Evolutionary conservation across 768 basidiomycete species (phyloP).

Genomic region (Hypholoma fasciculare): DNA sequence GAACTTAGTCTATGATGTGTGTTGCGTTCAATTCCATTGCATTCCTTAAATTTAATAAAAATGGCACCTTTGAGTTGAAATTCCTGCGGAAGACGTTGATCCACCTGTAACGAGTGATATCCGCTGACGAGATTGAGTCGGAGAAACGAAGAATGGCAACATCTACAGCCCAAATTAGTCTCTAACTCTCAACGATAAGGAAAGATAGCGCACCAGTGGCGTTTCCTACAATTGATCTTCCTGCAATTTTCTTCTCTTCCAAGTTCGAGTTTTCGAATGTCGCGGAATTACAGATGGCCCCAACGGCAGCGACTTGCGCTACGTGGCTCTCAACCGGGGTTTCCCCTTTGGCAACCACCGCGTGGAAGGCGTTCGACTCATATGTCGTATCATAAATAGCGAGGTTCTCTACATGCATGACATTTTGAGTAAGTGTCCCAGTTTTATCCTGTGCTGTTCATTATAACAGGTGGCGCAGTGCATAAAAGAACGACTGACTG

Average conservation of each 20-base stretch:
- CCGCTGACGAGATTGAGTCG: conserved; percentile 29
- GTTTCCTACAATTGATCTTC: conserved; percentile 43
- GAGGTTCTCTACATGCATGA: conserved; percentile 54
- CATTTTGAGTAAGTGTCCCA: conserved; percentile 60
- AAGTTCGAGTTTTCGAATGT: conserved; percentile 34
- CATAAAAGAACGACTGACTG: conserved; percentile 15
- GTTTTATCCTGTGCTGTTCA: conserved; percentile 47
- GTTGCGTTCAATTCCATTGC: neutral
- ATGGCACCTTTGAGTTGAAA: conserved; percentile 38
- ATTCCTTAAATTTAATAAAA: neutral
- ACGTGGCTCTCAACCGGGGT: conserved; percentile 17
- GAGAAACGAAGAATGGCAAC: conserved; percentile 55
- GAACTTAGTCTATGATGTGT: conserved; percentile 44
- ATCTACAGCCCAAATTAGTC: conserved; percentile 28
- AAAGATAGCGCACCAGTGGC: conserved; percentile 42
- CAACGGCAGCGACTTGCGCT: conserved; percentile 36
- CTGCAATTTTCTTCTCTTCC: conserved; percentile 21
- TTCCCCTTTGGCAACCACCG: conserved; percentile 5
- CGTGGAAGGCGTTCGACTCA: conserved; percentile 22
- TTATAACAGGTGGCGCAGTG: neutral
- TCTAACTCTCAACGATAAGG: neutral
- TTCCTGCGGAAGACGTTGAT: conserved; percentile 31
- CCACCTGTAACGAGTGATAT: conserved; percentile 33
- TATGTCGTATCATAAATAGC: conserved; percentile 36
- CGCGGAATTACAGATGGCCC: conserved; percentile 54